These are phyloP conservation scores for Vicia villosa DNA, from an alignment of 306 rosid genomes.

Conservation along the genomic window DNA sequence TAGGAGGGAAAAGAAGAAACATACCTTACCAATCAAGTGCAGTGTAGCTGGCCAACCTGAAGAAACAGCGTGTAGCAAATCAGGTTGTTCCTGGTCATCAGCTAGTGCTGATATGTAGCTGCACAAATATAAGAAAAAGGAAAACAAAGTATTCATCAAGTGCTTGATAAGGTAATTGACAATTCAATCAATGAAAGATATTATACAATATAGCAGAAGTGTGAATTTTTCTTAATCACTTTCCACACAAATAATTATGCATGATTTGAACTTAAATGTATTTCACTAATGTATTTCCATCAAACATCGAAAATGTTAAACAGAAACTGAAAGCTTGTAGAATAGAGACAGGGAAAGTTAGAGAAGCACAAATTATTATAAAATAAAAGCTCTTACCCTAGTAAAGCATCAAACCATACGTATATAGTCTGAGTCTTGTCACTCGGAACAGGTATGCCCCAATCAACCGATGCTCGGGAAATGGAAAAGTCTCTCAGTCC, in stretches of 20 bases:
- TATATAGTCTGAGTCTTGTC: constrained; percentile 87
- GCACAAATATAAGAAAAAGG: constrained; percentile 30
- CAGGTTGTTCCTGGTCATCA: constrained; percentile 59
- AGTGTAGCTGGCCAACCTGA: constrained; percentile 90
- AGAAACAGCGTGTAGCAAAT: constrained; percentile 66
- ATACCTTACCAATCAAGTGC: constrained; percentile 97
- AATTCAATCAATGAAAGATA: constrained; percentile 15
- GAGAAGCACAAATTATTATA: constrained; percentile 7
- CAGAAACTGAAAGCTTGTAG: constrained; percentile 12
- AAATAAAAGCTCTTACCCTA: constrained; percentile 65
- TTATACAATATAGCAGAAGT: constrained; percentile 22
- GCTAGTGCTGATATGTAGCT: constrained; percentile 94
- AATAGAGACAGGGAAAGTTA: constrained; percentile 9
- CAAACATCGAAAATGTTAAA: neutral
- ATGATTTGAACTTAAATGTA: neutral
- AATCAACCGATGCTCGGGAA: constrained; percentile 94
- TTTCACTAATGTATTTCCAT: constrained; percentile 34
- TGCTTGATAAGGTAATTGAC: constrained; percentile 3
- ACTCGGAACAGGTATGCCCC: constrained; percentile 96
- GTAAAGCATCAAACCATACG: constrained; percentile 98
- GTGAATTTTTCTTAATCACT: constrained; percentile 8
- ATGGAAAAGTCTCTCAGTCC: constrained; percentile 93
- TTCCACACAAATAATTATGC: constrained; percentile 32
- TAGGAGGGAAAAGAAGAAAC: constrained; percentile 25
- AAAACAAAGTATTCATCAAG: neutral